phyloP scores from a whole-genome alignment of 164 flowering plant genomes.

The Buxus sempervirens region DNA sequence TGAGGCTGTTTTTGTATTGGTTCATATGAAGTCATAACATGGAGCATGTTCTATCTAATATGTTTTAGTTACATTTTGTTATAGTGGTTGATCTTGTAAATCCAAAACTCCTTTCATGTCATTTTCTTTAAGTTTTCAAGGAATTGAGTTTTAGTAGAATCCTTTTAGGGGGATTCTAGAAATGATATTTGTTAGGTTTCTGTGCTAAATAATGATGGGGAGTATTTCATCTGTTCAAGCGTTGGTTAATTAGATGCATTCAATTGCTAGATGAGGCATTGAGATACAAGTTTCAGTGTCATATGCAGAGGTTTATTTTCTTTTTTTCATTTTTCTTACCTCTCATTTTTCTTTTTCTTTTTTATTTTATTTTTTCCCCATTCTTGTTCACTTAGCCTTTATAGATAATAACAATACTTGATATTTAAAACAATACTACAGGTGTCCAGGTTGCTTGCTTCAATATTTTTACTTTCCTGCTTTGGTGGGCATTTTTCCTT shows the following conservation, averaged over 20 bases:
- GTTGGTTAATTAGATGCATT: background rate
- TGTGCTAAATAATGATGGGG: background rate
- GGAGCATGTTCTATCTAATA: background rate
- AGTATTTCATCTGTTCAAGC: too few species aligned
- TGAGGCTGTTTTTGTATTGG: background rate
- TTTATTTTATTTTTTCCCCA: too few species aligned
- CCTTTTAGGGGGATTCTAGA: background rate
- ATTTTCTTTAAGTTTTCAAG: background rate
- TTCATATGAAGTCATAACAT: background rate
- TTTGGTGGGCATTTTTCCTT: conserved; percentile 34
- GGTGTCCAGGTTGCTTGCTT: conserved; percentile 80
- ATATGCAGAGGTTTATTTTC: background rate
- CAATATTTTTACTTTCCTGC: conserved; percentile 44
- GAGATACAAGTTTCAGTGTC: too few species aligned
- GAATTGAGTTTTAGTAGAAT: background rate
- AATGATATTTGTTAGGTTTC: background rate
- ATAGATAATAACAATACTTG: background rate
- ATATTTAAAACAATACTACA: conserved; percentile 25
- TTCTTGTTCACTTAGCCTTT: background rate
- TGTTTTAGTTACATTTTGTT: background rate
- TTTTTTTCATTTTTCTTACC: too few species aligned
- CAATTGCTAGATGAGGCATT: background rate
- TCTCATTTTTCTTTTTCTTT: too few species aligned
- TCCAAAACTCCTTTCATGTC: background rate
- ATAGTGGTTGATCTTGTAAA: too few species aligned